Base-by-base conservation (phyloP, 1,139 yeast species). In the Saccharomyces hybrid region DNA sequence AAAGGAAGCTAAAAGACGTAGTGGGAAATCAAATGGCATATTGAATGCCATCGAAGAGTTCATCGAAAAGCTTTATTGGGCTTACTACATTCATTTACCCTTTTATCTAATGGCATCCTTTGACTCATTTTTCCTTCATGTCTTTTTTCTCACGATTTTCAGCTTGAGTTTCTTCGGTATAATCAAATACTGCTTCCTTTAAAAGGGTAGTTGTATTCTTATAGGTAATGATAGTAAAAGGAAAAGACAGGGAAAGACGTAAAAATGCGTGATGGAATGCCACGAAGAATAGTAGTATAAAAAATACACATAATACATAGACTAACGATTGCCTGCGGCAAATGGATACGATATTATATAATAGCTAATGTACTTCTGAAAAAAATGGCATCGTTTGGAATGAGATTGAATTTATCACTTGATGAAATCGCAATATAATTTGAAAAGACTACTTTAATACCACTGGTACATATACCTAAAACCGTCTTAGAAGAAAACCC, bases 41-140 rank as follows among this genome's bases (percentile, higher is more conserved):
- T 13, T 50, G 9, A 55, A 57, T 20, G 54, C 52, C 58, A 38
- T 57, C 16, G 59, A 55, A 41, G 58, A 64, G 42, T 56, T 62
- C 20, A 55, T 66, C 14, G 60, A 59, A 27, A 65, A 61, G 44
- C 53, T 71, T 20, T 74, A 72, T 56, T 74, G 78, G 78, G 71
- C 69, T 51, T 74, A 74, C 57, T 74, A 73, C 54, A 68, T 74
- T 31, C 76, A 74, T 58, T 58, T 74, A 49, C 78, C 78, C 30
- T 74, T 68, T 58, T 74, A 74, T 55, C 55, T 74, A 51, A 71
- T 74, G 76, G 73, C 75, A 28, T 59, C 69, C 7, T 68, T 68
- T 51, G 77, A 74, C 54, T 74, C 77, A 2, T 70, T 72, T 50
- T 56, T 69, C 13, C 57, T 73, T 16, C 76, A 73, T 56, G 55